Evolutionary conservation across 2,329 filamentous ascomycete species (phyloP).

Genomic region (Rutstroemia sp.): DNA sequence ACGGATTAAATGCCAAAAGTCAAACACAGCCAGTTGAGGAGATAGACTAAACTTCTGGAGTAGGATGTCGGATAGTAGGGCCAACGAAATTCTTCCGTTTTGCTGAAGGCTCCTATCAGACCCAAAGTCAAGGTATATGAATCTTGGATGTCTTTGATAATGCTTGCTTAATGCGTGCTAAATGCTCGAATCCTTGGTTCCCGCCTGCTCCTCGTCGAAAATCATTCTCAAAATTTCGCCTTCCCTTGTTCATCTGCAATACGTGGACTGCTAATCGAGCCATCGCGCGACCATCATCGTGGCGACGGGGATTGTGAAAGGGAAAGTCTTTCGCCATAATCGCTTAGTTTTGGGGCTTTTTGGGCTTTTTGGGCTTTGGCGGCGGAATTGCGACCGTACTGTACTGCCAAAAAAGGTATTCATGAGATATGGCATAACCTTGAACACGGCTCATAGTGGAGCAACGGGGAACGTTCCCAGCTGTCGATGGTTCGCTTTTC

Average conservation of each 20-base stretch:
- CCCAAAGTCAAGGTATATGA: not conserved
- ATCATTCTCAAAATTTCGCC: not conserved
- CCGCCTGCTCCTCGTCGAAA: conserved; percentile 8
- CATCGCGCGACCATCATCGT: conserved; percentile 1
- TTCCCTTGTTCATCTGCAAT: conserved; percentile 2
- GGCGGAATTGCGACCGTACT: too few relatives aligned
- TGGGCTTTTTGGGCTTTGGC: not conserved
- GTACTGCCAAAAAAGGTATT: too few relatives aligned
- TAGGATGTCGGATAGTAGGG: too few relatives aligned
- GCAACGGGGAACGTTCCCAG: not conserved
- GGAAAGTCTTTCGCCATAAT: not conserved
- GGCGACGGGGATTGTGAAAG: conserved; percentile 4
- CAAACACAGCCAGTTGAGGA: too few relatives aligned
- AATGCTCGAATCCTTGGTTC: conserved; percentile 1
- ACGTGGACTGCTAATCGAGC: not conserved
- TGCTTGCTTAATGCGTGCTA: not conserved
- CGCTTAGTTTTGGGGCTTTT: not conserved
- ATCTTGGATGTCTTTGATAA: not conserved
- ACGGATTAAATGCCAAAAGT: not conserved
- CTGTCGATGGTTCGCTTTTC: not conserved
- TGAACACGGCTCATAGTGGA: not conserved
- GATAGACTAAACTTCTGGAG: too few relatives aligned
- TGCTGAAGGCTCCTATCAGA: too few relatives aligned
- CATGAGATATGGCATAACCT: not conserved
- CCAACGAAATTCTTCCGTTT: too few relatives aligned